Base-by-base conservation (phyloP, 176 grass and related monocot species). In the Aegilops umbellulata region DNA sequence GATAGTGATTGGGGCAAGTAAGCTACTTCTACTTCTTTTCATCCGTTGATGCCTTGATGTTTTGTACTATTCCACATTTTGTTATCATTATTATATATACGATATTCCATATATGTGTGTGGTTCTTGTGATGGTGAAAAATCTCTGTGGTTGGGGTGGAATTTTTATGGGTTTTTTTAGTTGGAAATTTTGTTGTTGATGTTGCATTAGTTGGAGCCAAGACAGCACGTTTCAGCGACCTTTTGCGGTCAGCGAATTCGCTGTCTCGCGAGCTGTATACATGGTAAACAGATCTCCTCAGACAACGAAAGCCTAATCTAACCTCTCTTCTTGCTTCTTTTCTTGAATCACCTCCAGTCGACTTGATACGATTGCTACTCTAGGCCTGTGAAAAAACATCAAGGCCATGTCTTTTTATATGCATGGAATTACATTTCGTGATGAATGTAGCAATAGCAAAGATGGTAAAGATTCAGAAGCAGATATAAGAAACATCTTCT, bases 161-260 rank as follows among this genome's bases (percentile, higher is more conserved):
- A 31, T 58, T 87, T 60, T 17, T 15, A 15, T 51, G 47, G 14
- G 5, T 5, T 51, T 17, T 49, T 6, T 51, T 51, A 51, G 47
- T 51, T 51, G 12, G 12, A 65, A 13, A 2, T 26, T 14, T 6
- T 65, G 25, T 13, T 65, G 9, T 27, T 65, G 25, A 24, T 20
- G 58, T 10, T 42, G 8, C 25, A 8, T 35, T 34, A 19, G 24
- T 53, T 82, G 41, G 65, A 81, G 34, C 42, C 34, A 60, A 44
- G 80, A 46, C 49, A 30, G 16, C 88, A 86, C 88, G 78, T 86
- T 85, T 66, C 10, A 38, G 70, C 26, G 62, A 82, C 88, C 88
- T 70, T 80, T 8, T 86, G 77, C 10, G 27, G 88, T 82, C 88
- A 90, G 26, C 78, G 76, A 70, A 51, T 60, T 90, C 25, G 83